Percentiles rank a stretch among this genome's conserved stretches.
Conservation (phyloP, 2,329 filamentous ascomycete genomes). For the Fusarium armeniacum region DNA sequence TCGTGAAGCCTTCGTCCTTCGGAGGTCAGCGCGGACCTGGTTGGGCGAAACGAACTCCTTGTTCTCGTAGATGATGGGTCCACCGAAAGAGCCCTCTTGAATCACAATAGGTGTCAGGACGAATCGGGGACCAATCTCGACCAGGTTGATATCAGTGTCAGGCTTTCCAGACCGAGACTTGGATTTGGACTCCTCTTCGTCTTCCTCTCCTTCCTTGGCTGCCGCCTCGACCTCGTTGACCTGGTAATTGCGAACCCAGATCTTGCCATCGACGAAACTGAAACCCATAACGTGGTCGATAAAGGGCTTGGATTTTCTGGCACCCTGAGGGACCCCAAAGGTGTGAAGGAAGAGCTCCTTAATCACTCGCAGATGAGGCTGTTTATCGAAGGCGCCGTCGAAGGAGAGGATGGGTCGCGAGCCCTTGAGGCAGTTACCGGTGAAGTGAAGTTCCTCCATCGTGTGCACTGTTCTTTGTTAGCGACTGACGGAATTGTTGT, state of each 20-base stretch:
- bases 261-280: conserved; percentile 90
- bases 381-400: conserved; percentile 85
- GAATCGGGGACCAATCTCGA: conserved; percentile 95
- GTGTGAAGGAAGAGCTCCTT: conserved; percentile 91
- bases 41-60: conserved; percentile 97
- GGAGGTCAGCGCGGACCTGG: conserved; percentile 87
- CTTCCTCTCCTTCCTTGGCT: conserved; percentile 57
- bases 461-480: conserved; percentile 78
- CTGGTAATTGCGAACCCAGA: conserved; percentile 97
- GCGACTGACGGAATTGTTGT: conserved; percentile 7
- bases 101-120: conserved; percentile 96
- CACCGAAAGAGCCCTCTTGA: conserved; percentile 93
- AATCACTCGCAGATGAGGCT: conserved; percentile 84
- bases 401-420: conserved; percentile 93
- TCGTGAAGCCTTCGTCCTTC: conserved; percentile 79
- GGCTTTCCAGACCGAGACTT: conserved; percentile 55
- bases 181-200: conserved; percentile 62
- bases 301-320: conserved; percentile 94
- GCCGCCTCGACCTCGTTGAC: conserved; percentile 84
- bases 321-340: conserved; percentile 91
- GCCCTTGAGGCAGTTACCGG: conserved; percentile 95
- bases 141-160: conserved; percentile 83
- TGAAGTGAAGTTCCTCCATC: conserved; percentile 97
- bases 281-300: conserved; percentile 96
- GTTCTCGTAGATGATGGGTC: conserved; percentile 98